Evolutionary conservation across 108 stramenopile genomes (phyloP).

Genomic region (Pseudonitzschia multiseries): DNA sequence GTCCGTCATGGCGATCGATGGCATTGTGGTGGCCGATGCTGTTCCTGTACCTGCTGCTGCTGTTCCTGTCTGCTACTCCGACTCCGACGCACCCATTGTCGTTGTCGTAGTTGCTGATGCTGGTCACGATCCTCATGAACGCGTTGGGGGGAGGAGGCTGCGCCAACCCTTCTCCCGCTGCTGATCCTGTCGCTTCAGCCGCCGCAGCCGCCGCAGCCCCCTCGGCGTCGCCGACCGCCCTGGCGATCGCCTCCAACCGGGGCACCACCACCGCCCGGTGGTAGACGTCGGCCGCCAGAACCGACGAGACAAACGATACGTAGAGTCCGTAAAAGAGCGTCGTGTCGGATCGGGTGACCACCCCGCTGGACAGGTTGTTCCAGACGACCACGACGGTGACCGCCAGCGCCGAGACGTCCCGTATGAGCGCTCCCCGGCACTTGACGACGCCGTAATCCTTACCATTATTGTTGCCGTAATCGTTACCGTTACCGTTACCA

Average conservation of each 20-base stretch:
- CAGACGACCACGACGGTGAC: slow-evolving; percentile 69
- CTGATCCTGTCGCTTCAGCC: no score
- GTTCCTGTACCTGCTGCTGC: background rate
- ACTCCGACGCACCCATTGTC: slow-evolving; percentile 31
- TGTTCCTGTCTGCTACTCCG: background rate
- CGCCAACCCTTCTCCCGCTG: no score
- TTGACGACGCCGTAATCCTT: slow-evolving; percentile 71
- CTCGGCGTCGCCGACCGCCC: slow-evolving; percentile 15
- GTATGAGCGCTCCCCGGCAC: slow-evolving; percentile 83
- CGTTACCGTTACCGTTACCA: no score
- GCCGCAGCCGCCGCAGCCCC: no score
- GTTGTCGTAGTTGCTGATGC: slow-evolving; percentile 82
- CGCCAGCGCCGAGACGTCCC: slow-evolving; percentile 73
- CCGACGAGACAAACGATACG: slow-evolving; percentile 64
- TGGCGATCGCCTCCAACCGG: slow-evolving; percentile 34
- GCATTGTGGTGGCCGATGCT: slow-evolving; percentile 31
- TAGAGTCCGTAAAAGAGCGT: slow-evolving; percentile 67
- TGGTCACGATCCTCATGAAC: slow-evolving; percentile 54
- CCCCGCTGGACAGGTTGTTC: slow-evolving; percentile 45
- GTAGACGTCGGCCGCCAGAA: slow-evolving; percentile 83
- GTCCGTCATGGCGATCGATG: slow-evolving; percentile 36
- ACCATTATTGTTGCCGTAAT: no score
- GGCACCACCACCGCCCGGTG: slow-evolving; percentile 84
- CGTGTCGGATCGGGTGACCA: slow-evolving; percentile 56
- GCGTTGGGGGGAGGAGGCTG: slow-evolving; percentile 20